Evolutionary conservation across 2,329 filamentous ascomycete genomes (phyloP), one percentile per base, ranked within the genome.

Genomic region (Zasmidium cellare): DNA sequence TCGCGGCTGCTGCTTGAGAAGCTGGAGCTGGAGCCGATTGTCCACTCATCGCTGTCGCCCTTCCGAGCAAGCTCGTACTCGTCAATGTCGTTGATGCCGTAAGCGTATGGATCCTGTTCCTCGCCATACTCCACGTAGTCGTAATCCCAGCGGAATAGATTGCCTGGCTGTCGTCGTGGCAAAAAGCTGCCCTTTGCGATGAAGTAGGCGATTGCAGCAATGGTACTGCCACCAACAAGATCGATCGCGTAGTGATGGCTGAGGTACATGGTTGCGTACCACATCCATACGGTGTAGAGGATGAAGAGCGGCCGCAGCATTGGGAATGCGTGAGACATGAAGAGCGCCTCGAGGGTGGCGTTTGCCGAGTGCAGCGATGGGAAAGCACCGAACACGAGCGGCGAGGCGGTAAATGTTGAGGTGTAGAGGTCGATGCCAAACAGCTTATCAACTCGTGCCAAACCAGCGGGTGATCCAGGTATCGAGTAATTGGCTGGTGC

Each of bases 221-320:
- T 63, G 51, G 96, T 80, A 72, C 88, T 91, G 66, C 93, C 93
- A 35, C 85, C 91, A 23, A 97, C 91, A 51, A 97, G 81, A 74
- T 97, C 93, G 44, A 97, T 89, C 28, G 92, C 93, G 73, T 97
- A 97, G 78, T 97, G 93, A 76, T 97, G 93, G 70, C 91, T 96
- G 53, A 97, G 84, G 72, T 97, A 97, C 91, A 97, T 96, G 66
- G 93, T 97, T 12, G 92, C 90, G 92, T 93, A 97, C 90, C 92
- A 97, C 69, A 97, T 87, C 93, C 93, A 97, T 72, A 89, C 84
- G 46, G 89, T 89, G 75, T 97, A 97, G 63, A 84, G 81, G 63
- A 92, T 84, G 76, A 96, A 96, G 53, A 94, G 76, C 12, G 88
- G 86, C 65, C 89, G 87, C 65, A 96, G 83, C 60, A 85, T 86